Evolutionary conservation across 2,329 filamentous ascomycete genomes (phyloP).

Genomic region (Paraphoma sp.): DNA sequence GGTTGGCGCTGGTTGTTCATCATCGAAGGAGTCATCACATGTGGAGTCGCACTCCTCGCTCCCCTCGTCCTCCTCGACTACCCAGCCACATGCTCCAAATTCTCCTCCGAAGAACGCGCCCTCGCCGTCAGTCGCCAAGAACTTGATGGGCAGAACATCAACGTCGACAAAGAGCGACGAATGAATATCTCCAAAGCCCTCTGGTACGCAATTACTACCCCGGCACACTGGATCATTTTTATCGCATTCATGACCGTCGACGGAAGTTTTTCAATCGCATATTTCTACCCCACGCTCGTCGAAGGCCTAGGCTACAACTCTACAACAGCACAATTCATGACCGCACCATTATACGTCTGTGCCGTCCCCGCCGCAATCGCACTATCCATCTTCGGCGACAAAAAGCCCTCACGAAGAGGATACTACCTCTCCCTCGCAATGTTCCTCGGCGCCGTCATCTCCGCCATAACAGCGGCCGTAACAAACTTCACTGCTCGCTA

Average conservation of each 20-base stretch:
- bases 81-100: slow-evolving; percentile 46
- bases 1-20: slow-evolving; percentile 34
- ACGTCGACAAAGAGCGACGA: slow-evolving; percentile 2
- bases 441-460: slow-evolving; percentile 2
- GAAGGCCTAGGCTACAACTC: slow-evolving; percentile 5
- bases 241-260: slow-evolving; percentile 7
- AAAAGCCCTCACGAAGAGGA: not conserved
- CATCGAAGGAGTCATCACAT: slow-evolving; percentile 13
- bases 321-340: slow-evolving; percentile 7
- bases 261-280: slow-evolving; percentile 6
- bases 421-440: slow-evolving; percentile 3
- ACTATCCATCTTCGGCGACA: slow-evolving; percentile 2
- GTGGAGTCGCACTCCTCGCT: slow-evolving; percentile 35
- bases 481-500: slow-evolving; percentile 5
- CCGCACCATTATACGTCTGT: slow-evolving; percentile 4
- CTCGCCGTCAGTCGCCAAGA: slow-evolving; percentile 3
- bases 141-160: slow-evolving; percentile 8
- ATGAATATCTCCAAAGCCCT: slow-evolving; percentile 6
- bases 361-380: slow-evolving; percentile 4
- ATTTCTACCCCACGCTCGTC: slow-evolving; percentile 9
- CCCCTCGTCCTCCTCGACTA: slow-evolving; percentile 58
- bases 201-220: slow-evolving; percentile 4
- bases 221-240: slow-evolving; percentile 5
- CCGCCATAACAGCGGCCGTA: slow-evolving; percentile 1
- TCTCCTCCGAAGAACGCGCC: slow-evolving; percentile 1